Base-by-base conservation (phyloP, 2,329 filamentous ascomycete species). In the Talaromyces islandicus region DNA sequence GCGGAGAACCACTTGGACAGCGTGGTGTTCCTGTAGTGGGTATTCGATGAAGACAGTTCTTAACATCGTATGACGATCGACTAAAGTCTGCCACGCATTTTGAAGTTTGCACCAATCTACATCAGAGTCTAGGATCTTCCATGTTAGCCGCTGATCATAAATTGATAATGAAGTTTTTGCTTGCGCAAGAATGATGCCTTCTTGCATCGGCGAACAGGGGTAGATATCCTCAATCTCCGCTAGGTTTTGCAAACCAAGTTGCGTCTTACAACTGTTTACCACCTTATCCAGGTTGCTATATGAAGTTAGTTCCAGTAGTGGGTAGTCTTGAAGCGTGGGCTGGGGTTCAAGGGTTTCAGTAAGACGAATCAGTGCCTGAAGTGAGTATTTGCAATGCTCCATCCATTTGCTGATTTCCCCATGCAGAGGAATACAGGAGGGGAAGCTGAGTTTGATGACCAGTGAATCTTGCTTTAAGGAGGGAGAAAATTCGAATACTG, bases 131-230 rank as follows among this genome's bases (percentile, higher is more conserved):
- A 19, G 21, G 19, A 51, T 51, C 21, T 24, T 38, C 35, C 35
- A 38, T 38, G 35, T 38, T 38, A 38, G 35, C 17, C 35, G 35
- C 35, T 38, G 27, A 19, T 53, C 51, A 19, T 53, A 53, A 32
- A 27, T 53, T 38, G 35, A 38, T 53, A 27, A 27, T 53, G 25
- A n/a, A 27, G 27, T 27, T 7, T 30, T 27, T 30, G 51, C 51
- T 19, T 53, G 51, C 14, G 25, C 30, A 14, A 53, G 27, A 9
- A 53, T 27, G 17, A 53, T 30, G 2, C 62, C 64, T 2, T 61
- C 58, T 27, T 57, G 55, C 43, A 57, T 57, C n/a, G n/a, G n/a
- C n/a, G n/a, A n/a, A n/a, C n/a, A n/a, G n/a, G n/a, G n/a, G n/a
- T n/a, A n/a, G n/a, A 30, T 43, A 43, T 57, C 55, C 38, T 52